Base-by-base conservation (phyloP, 1,284 basidiomycete genomes). In the Irpex lacteus region DNA sequence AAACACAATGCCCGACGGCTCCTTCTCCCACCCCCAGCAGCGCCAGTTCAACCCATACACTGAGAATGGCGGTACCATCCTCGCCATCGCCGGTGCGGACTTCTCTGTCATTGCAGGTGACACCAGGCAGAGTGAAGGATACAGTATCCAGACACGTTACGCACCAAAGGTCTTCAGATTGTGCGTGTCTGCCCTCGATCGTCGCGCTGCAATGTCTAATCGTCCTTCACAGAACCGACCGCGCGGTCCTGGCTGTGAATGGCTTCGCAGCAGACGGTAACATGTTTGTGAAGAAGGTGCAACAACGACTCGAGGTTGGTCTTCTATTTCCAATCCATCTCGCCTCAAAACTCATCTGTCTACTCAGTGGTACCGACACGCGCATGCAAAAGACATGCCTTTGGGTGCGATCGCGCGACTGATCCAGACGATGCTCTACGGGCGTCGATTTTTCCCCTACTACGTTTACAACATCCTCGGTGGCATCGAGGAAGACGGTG, bases 341-440 rank as follows among this genome's bases (percentile, higher is more conserved):
- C 32, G 38, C 40, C 58, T 61, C 52, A 60, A 34, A 63, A 19
- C 47, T 57, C 3, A 60, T 60, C 56, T 37, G 26, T 36, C 40
- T 21, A 32, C 50, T 13, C 72, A 97, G 95, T 97, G 94, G 95
- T 98, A 98, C 78, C 86, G 91, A 66, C 94, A 97, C 75, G 94
- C 94, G 15, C 96, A 98, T 78, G 86, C 93, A 67, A 96, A 96
- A 77, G 92, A 94, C 71, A 97, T 97, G 91, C 90, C 93, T 26
- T 83, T 98, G 55, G 90, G 91, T 69, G 89, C 95, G 34, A 96
- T 98, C 72, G 96, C 96, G 32, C 87, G 95, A 63, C 82, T 98
- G 72, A 95, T 98, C 63, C 96, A 98, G 77, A 96, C 95, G 4
- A 97, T 98, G 94, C 85, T 98, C 47, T 98, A 98, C 73, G 90